Percentiles rank a stretch among this genome's conserved stretches.
Evolutionary conservation across 2,329 filamentous ascomycete genomes (phyloP).

Genomic region (Nothopassalora personata): DNA sequence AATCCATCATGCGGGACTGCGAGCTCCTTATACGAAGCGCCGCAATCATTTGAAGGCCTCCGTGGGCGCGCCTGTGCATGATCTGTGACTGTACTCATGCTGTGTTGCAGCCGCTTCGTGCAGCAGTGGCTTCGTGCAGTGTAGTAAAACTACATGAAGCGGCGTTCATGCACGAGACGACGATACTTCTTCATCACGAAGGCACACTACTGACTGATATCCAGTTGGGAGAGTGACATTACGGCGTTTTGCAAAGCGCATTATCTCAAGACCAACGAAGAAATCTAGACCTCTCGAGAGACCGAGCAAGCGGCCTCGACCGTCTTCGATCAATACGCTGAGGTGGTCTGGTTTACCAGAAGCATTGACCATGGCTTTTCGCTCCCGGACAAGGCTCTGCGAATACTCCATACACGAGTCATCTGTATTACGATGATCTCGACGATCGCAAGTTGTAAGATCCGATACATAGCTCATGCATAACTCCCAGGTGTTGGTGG

Average conservation of each 20-base stretch:
- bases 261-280: conserved; percentile 2
- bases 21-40: not conserved
- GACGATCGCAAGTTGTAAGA: conserved; percentile 2
- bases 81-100: not conserved
- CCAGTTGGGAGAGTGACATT: not conserved
- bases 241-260: not conserved
- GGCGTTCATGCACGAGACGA: not conserved
- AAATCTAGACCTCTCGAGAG: not conserved
- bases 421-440: conserved; percentile 1
- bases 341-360: not conserved
- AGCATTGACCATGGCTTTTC: not conserved
- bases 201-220: too few species aligned
- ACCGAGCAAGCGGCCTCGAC: not conserved
- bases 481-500: too few species aligned
- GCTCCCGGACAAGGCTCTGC: not conserved
- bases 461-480: too few species aligned
- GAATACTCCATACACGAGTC: not conserved
- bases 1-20: not conserved
- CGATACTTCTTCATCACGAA: too few species aligned
- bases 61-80: not conserved
- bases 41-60: not conserved
- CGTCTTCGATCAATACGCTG: not conserved
- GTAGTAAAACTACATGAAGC: too few species aligned
- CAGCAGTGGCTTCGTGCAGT: too few species aligned
- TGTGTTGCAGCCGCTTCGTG: too few species aligned